Conservation (phyloP, 2,329 filamentous ascomycete species). For the Pyrenophora seminiperda region DNA sequence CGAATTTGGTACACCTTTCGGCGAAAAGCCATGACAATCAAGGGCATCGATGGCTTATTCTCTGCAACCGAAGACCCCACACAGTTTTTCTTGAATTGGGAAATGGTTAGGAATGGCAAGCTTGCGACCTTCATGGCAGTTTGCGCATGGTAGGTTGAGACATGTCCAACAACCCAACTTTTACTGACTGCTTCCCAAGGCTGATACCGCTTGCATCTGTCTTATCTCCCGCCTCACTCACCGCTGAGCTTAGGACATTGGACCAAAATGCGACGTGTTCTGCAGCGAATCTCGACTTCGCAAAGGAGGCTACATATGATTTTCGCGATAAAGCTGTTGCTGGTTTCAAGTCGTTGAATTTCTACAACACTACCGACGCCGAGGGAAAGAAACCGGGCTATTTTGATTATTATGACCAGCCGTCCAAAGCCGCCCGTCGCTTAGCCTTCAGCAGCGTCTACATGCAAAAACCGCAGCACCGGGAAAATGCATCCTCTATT, state of each 20-base stretch:
- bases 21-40: conserved; percentile 45
- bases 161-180: neutral
- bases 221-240: conserved; percentile 44
- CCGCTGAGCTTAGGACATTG: conserved; percentile 33
- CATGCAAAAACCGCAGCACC: conserved; percentile 36
- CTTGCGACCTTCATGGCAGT: conserved; percentile 45
- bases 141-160: conserved; percentile 38
- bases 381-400: conserved; percentile 25
- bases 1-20: conserved; percentile 48
- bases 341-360: conserved; percentile 34
- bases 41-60: conserved; percentile 47
- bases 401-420: conserved; percentile 48
- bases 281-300: conserved; percentile 42
- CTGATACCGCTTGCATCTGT: conserved; percentile 47
- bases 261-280: conserved; percentile 26
- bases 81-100: conserved; percentile 41
- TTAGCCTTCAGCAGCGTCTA: conserved; percentile 42
- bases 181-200: conserved; percentile 21
- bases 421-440: conserved; percentile 41
- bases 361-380: conserved; percentile 45
- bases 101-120: conserved; percentile 46
- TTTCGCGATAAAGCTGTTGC: conserved; percentile 33
- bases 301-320: conserved; percentile 36
- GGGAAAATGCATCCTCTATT: conserved; percentile 28
- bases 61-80: conserved; percentile 44